Percentiles rank a stretch among this genome's conserved stretches.
These are phyloP conservation scores for Anastatica hierochuntica DNA, from an alignment of 345 rosid genomes.

Conservation along the genomic window DNA sequence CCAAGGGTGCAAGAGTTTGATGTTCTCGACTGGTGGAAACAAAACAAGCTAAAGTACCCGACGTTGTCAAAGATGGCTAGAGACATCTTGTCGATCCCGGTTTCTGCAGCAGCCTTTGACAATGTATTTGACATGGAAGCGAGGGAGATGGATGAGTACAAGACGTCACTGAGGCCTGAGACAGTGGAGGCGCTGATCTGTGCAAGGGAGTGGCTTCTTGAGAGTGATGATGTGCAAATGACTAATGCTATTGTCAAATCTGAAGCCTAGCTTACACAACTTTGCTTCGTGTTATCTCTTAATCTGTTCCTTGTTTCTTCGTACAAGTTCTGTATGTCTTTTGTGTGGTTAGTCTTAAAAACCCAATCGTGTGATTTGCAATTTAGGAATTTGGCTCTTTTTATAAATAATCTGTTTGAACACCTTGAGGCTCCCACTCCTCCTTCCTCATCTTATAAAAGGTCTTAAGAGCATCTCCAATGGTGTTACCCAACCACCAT, in stretches of 20 bases:
- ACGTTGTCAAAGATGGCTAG: conserved; percentile 86
- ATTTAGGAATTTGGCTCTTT: too few species aligned
- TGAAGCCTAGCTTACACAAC: conserved; percentile 37
- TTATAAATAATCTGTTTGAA: too few species aligned
- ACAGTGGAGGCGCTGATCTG: conserved; percentile 84
- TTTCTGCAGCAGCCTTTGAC: conserved; percentile 42
- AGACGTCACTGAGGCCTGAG: conserved; percentile 70
- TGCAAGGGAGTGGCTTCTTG: conserved; percentile 75
- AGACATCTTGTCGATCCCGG: conserved; percentile 58
- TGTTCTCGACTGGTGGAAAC: conserved; percentile 88
- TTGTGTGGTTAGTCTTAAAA: neutral
- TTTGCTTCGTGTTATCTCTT: conserved; percentile 2
- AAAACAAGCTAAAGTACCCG: conserved; percentile 73
- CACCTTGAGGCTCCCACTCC: too few species aligned
- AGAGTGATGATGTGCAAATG: conserved; percentile 27
- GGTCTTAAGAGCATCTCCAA: too few species aligned
- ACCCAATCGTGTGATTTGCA: conserved; percentile 6
- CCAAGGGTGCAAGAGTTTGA: conserved; percentile 74
- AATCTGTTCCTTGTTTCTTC: conserved; percentile 7
- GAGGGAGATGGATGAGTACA: conserved; percentile 60
- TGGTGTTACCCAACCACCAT: too few species aligned
- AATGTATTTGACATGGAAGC: conserved; percentile 44
- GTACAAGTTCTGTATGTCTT: neutral
- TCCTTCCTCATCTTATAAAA: too few species aligned
- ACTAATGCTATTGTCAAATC: conserved; percentile 44